Percentiles rank a stretch among this genome's conserved stretches.
These are phyloP conservation scores for Daldinia childiae DNA, from an alignment of 495 filamentous ascomycete genomes.

Conservation along the genomic window DNA sequence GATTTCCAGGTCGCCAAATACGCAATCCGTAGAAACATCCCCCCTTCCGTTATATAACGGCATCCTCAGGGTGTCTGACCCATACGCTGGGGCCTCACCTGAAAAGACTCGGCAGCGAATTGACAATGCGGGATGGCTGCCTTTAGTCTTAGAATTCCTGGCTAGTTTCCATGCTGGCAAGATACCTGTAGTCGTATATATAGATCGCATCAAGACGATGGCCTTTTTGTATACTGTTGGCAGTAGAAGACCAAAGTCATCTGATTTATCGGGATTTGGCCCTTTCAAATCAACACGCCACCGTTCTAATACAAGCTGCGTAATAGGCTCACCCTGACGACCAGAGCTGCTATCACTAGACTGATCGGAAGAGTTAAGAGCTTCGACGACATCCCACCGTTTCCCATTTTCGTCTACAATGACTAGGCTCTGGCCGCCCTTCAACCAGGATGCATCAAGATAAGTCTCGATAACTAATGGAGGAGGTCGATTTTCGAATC, in stretches of 20 bases:
- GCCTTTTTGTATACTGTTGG: constrained; percentile 95
- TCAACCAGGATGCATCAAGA: constrained; percentile 81
- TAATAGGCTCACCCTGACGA: constrained; percentile 55
- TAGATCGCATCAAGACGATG: constrained; percentile 90
- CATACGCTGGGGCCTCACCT: constrained; percentile 61
- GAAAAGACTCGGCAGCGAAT: constrained; percentile 80
- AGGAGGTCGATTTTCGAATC: constrained; percentile 79
- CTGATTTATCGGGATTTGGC: constrained; percentile 57
- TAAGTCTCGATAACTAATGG: constrained; percentile 91
- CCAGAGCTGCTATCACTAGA: constrained; percentile 61
- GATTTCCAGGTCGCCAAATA: constrained; percentile 81
- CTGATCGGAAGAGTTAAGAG: constrained; percentile 71
- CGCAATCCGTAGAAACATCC: constrained; percentile 76
- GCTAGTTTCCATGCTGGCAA: constrained; percentile 89
- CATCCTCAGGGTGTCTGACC: constrained; percentile 72
- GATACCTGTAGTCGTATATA: constrained; percentile 85
- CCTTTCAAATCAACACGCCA: constrained; percentile 84
- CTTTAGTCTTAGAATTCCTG: constrained; percentile 72
- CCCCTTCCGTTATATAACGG: constrained; percentile 74
- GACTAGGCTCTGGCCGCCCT: constrained; percentile 85
- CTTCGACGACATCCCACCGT: constrained; percentile 90
- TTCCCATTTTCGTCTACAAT: constrained; percentile 88
- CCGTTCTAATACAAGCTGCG: constrained; percentile 85
- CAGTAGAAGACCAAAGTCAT: constrained; percentile 74
- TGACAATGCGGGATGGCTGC: constrained; percentile 69